A percentile compares a stretch with the other conserved stretches of the same genome.
phyloP scores from a whole-genome alignment of 2,329 filamentous ascomycete species.

The Anisogramma anomala region DNA sequence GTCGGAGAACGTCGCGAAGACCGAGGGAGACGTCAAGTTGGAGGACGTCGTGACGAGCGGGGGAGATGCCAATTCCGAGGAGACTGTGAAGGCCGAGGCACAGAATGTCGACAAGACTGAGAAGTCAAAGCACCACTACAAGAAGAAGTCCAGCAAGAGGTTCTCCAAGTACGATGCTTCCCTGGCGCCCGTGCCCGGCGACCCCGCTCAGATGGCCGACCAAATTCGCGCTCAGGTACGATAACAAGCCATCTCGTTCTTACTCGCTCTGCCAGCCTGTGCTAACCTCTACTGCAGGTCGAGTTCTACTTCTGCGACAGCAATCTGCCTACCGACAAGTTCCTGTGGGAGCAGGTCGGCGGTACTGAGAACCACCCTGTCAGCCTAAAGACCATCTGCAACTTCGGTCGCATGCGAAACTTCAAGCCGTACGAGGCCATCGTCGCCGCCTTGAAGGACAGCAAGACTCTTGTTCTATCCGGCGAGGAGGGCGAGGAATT shows the following conservation, averaged over 20 bases:
- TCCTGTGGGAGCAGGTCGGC: slow-evolving; percentile 66
- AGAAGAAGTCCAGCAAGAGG: slow-evolving; percentile 38
- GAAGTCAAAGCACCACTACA: slow-evolving; percentile 16
- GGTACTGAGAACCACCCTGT: slow-evolving; percentile 76
- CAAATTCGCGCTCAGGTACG: slow-evolving; percentile 74
- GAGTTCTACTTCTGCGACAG: slow-evolving; percentile 94
- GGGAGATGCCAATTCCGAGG: no score
- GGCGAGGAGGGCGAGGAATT: slow-evolving; percentile 60
- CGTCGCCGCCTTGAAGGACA: slow-evolving; percentile 33
- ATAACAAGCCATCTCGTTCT: not conserved
- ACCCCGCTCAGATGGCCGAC: slow-evolving; percentile 65
- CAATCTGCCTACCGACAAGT: slow-evolving; percentile 81
- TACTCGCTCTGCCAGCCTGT: not conserved
- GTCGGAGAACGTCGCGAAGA: slow-evolving; percentile 13
- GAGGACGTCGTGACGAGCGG: no score
- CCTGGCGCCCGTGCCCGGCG: slow-evolving; percentile 55
- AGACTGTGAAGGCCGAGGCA: slow-evolving; percentile 18
- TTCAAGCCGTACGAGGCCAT: slow-evolving; percentile 83
- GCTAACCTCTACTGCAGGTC: slow-evolving; percentile 44
- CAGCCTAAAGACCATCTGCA: slow-evolving; percentile 63
- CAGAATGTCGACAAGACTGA: slow-evolving; percentile 19
- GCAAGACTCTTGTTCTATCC: slow-evolving; percentile 54
- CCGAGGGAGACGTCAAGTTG: slow-evolving; percentile 16
- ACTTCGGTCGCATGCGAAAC: slow-evolving; percentile 90
- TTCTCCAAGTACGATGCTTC: slow-evolving; percentile 65